phyloP scores from a whole-genome alignment of 2,329 filamentous ascomycete species.

The Neonectria hederae region DNA sequence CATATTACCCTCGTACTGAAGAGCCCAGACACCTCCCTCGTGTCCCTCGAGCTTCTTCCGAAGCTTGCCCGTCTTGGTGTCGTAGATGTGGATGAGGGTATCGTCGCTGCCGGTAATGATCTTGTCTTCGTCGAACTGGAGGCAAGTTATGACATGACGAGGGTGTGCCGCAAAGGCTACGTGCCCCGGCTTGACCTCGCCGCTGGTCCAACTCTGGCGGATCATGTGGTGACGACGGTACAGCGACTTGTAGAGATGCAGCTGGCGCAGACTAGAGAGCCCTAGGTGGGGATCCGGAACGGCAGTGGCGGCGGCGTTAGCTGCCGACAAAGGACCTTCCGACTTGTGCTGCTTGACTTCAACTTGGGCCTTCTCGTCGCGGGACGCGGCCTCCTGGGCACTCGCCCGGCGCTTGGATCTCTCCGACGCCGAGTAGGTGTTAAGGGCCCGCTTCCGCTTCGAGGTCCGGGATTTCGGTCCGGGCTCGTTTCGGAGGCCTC shows the following conservation, averaged over 20 bases:
- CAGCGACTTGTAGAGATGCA: conserved; percentile 95
- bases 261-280: conserved; percentile 77
- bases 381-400: conserved; percentile 56
- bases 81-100: conserved; percentile 96
- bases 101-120: conserved; percentile 98
- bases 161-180: conserved; percentile 97
- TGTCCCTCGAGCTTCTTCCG: conserved; percentile 88
- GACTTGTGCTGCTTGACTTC: conserved; percentile 65
- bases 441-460: conserved; percentile 65
- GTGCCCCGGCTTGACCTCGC: conserved; percentile 84
- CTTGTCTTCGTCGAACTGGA: conserved; percentile 98
- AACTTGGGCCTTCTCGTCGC: conserved; percentile 53
- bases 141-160: conserved; percentile 94
- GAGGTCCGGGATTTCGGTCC: conserved; percentile 58
- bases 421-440: conserved; percentile 56
- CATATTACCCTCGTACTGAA: conserved; percentile 95
- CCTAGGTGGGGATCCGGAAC: conserved; percentile 86
- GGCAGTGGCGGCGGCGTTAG: conserved; percentile 82
- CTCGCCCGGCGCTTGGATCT: conserved; percentile 64
- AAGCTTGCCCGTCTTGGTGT: conserved; percentile 91
- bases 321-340: conserved; percentile 87
- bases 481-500: conserved; percentile 52
- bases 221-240: conserved; percentile 95
- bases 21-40: conserved; percentile 96
- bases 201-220: conserved; percentile 89